Percentiles rank a stretch among this genome's conserved stretches.
Conservation (phyloP, 2,329 filamentous ascomycete genomes). For the Aspergillus vadensis region DNA sequence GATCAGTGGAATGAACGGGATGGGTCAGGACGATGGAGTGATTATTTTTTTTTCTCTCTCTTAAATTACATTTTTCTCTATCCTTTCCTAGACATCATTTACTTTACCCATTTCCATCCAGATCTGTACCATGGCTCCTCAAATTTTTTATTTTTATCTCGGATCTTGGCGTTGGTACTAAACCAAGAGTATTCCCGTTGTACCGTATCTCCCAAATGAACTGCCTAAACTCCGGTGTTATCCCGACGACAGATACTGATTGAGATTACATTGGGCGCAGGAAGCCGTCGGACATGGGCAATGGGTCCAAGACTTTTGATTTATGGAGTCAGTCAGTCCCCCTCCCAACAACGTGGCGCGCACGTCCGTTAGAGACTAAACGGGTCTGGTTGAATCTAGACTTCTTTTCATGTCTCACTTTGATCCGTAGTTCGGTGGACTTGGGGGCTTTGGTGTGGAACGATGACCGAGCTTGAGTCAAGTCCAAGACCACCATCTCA, state of each 20-base stretch:
- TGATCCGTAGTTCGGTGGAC: background rate
- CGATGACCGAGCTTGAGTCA: background rate
- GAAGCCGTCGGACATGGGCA: background rate
- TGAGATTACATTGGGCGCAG: background rate
- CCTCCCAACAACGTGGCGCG: background rate
- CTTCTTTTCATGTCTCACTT: background rate
- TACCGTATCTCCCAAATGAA: too few relatives aligned
- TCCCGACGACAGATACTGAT: background rate
- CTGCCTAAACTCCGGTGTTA: background rate
- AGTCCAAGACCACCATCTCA: too few relatives aligned
- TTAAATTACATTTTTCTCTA: background rate
- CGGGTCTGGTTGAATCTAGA: background rate
- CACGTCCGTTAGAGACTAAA: background rate
- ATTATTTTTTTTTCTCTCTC: too few relatives aligned
- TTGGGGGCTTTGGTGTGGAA: background rate
- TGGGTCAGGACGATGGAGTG: background rate
- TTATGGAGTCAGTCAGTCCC: background rate
- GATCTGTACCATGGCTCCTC: too few relatives aligned
- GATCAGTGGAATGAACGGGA: background rate
- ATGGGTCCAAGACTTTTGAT: too few relatives aligned
- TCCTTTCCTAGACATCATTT: too few relatives aligned
- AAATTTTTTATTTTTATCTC: background rate
- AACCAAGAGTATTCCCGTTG: too few relatives aligned
- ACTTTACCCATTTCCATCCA: too few relatives aligned
- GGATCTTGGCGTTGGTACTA: too few relatives aligned